Evolutionary conservation across 78 protist genomes (phyloP).

Genomic region (Bodo saltans): DNA sequence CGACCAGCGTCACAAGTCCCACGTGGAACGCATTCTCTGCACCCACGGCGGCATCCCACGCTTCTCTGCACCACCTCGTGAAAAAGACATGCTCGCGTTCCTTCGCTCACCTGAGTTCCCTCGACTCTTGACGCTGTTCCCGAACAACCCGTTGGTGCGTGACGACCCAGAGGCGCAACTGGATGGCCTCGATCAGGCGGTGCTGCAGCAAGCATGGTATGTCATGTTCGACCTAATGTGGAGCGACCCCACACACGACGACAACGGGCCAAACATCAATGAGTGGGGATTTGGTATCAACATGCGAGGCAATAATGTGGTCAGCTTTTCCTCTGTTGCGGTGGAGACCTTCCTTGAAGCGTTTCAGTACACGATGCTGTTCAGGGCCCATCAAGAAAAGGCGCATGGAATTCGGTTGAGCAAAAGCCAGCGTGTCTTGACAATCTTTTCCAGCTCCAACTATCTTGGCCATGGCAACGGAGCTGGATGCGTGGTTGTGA

Average conservation of each 20-base stretch:
- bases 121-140: conserved; percentile 4
- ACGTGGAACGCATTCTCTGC: conserved; percentile 19
- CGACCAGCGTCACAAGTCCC: too few species aligned
- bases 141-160: not conserved
- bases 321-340: conserved; percentile 1
- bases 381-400: conserved; percentile 31
- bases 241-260: conserved; percentile 12
- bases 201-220: not conserved
- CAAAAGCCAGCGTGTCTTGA: not conserved
- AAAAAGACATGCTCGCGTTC: not conserved
- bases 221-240: conserved; percentile 14
- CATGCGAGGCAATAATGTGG: not conserved
- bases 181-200: not conserved
- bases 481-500: conserved; percentile 2
- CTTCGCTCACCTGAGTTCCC: conserved; percentile 21
- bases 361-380: not conserved
- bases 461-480: conserved; percentile 29
- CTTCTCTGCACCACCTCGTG: not conserved
- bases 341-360: conserved; percentile 6
- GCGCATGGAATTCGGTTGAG: not conserved
- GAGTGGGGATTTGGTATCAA: not conserved
- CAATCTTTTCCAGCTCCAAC: conserved; percentile 14
- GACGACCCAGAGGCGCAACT: not conserved
- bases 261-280: not conserved
- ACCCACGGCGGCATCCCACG: conserved; percentile 58